phyloP scores from a whole-genome alignment of 225 moss, liverwort and hornwort species.

The Bryum argenteum region DNA sequence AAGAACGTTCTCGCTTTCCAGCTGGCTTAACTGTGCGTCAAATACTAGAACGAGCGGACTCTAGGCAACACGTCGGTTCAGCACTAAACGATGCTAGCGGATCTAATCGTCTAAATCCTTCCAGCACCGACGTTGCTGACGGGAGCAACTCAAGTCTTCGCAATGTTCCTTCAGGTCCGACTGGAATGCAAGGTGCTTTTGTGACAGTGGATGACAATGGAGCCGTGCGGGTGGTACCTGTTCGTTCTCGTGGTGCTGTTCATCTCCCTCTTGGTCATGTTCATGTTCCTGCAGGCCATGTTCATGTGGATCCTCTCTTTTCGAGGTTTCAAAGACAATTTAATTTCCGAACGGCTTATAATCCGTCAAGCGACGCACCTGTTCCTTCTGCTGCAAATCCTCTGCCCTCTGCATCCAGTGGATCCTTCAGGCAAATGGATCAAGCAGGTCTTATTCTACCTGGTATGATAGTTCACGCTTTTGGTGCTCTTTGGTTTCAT shows the following conservation, averaged over 20 bases:
- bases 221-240: conserved; percentile 82
- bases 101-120: conserved; percentile 54
- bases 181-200: conserved; percentile 81
- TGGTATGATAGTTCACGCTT: conserved; percentile 38
- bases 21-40: conserved; percentile 73
- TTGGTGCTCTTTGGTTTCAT: too few species aligned
- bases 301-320: conserved; percentile 46
- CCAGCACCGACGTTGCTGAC: conserved; percentile 49
- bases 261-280: conserved; percentile 29
- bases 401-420: conserved; percentile 41
- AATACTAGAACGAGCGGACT: conserved; percentile 67
- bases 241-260: conserved; percentile 61
- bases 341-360: conserved; percentile 42
- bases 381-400: conserved; percentile 30
- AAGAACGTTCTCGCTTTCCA: conserved; percentile 62
- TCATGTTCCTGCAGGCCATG: conserved; percentile 23
- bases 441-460: conserved; percentile 40
- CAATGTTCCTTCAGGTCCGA: conserved; percentile 39
- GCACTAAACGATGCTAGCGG: conserved; percentile 39
- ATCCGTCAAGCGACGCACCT: conserved; percentile 31
- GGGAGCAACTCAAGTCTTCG: conserved; percentile 45
- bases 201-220: conserved; percentile 97
- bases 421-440: conserved; percentile 41
- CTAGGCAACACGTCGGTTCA: conserved; percentile 42
- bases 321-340: conserved; percentile 68